These are phyloP conservation scores for Lachnellula cervina DNA, from an alignment of 2,329 filamentous ascomycete species.

Conservation along the genomic window DNA sequence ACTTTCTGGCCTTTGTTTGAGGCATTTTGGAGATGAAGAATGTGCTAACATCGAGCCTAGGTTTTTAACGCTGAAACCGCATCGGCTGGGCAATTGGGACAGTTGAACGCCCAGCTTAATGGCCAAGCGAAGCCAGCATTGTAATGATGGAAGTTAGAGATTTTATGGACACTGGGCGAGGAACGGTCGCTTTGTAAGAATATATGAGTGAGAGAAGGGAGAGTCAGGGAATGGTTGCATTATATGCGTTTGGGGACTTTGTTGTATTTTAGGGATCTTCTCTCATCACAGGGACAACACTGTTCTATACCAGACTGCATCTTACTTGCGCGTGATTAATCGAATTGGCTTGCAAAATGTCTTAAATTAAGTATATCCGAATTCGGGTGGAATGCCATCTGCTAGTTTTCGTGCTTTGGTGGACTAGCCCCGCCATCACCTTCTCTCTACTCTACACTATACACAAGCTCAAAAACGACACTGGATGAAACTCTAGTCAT, in stretches of 20 bases:
- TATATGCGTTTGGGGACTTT: constrained; percentile 19
- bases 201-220: constrained; percentile 14
- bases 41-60: constrained; percentile 16
- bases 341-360: neutral
- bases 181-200: constrained; percentile 23
- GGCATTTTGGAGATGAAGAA: neutral
- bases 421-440: too few species aligned
- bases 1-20: neutral
- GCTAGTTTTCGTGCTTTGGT: too few species aligned
- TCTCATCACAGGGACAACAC: constrained; percentile 27
- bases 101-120: constrained; percentile 26
- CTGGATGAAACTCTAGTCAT: too few species aligned
- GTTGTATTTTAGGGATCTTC: constrained; percentile 30
- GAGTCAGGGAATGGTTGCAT: constrained; percentile 19
- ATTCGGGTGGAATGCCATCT: too few species aligned
- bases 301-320: constrained; percentile 3
- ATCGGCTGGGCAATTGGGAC: constrained; percentile 19
- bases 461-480: too few species aligned
- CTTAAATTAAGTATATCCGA: too few species aligned
- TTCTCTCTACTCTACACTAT: too few species aligned
- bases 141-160: constrained; percentile 20
- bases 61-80: constrained; percentile 21
- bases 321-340: neutral
- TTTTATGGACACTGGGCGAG: constrained; percentile 7
- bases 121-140: constrained; percentile 28